phyloP scores from a whole-genome alignment of 2,329 filamentous ascomycete genomes.

The Dothideomycetes sp. region DNA sequence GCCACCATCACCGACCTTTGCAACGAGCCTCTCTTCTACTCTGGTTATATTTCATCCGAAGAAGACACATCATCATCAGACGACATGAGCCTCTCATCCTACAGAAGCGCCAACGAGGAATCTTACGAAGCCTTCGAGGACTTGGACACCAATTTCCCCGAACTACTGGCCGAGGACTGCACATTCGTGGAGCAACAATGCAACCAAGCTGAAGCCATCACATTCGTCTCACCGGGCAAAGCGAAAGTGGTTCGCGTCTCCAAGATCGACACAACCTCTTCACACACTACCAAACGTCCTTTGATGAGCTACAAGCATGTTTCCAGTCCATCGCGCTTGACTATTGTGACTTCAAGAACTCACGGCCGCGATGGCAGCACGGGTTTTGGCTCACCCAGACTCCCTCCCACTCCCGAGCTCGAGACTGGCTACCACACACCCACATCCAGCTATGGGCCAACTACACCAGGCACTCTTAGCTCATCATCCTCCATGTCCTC shows the following conservation, averaged over 20 bases:
- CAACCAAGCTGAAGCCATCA: slow-evolving; percentile 21
- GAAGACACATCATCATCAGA: slow-evolving; percentile 19
- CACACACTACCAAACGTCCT: slow-evolving; percentile 1
- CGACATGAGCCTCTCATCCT: slow-evolving; percentile 18
- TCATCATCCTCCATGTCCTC: slow-evolving; percentile 6
- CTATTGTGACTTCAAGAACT: slow-evolving; percentile 1
- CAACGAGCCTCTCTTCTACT: slow-evolving; percentile 17
- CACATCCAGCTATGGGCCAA: slow-evolving; percentile 1
- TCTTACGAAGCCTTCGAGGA: slow-evolving; percentile 5
- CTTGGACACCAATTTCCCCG: slow-evolving; percentile 16
- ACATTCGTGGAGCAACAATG: slow-evolving; percentile 20
- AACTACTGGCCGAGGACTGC: slow-evolving; percentile 19
- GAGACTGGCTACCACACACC: slow-evolving; percentile 1
- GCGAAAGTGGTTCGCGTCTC: slow-evolving; percentile 20
- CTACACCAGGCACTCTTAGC: slow-evolving; percentile 5
- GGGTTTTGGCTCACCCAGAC: background rate
- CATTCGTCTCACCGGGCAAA: slow-evolving; percentile 22
- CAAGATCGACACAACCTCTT: slow-evolving; percentile 1
- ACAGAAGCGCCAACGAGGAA: slow-evolving; percentile 10
- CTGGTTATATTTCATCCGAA: slow-evolving; percentile 21
- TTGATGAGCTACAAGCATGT: background rate
- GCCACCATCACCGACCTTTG: slow-evolving; percentile 13
- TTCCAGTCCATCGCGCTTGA: slow-evolving; percentile 3
- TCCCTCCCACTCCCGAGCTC: slow-evolving; percentile 7
- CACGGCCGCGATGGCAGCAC: slow-evolving; percentile 1